phyloP scores from a whole-genome alignment of 2,329 filamentous ascomycete genomes.

The Pseudocercospora musae region DNA sequence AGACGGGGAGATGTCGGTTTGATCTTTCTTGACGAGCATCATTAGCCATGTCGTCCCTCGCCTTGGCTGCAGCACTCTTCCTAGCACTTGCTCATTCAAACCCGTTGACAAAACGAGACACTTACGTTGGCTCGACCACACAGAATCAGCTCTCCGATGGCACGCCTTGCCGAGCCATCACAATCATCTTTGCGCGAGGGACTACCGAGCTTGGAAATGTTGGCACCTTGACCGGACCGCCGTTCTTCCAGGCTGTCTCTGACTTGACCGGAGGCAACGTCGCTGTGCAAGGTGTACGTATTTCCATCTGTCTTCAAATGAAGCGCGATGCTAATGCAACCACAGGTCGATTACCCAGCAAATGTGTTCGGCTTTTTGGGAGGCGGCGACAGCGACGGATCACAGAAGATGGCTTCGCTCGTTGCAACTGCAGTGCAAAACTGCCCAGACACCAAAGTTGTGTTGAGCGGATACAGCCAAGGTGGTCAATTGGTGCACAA shows the following conservation, averaged over 20 bases:
- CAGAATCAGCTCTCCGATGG: slow-evolving; percentile 18
- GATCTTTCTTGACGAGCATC: neutral
- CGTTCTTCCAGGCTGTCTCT: slow-evolving; percentile 43
- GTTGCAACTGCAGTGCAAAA: slow-evolving; percentile 14
- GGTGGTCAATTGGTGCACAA: slow-evolving; percentile 24
- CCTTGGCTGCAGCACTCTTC: neutral
- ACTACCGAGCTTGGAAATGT: slow-evolving; percentile 54
- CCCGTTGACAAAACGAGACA: neutral
- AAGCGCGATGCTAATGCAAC: neutral
- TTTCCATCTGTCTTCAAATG: neutral
- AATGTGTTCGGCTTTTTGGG: slow-evolving; percentile 7
- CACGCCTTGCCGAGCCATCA: slow-evolving; percentile 38
- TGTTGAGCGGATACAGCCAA: slow-evolving; percentile 25
- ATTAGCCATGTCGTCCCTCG: neutral
- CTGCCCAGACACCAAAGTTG: slow-evolving; percentile 25
- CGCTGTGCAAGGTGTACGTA: slow-evolving; percentile 51
- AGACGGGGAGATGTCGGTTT: neutral
- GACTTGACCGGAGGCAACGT: slow-evolving; percentile 43
- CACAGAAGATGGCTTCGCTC: slow-evolving; percentile 22
- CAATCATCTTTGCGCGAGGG: slow-evolving; percentile 55
- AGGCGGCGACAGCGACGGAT: slow-evolving; percentile 16
- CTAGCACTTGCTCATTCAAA: neutral
- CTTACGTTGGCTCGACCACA: neutral
- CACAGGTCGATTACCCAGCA: slow-evolving; percentile 11
- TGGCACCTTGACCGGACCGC: slow-evolving; percentile 50